These are phyloP conservation scores for Holtermannia corniformis DNA, from an alignment of 768 basidiomycete species.

Conservation along the genomic window DNA sequence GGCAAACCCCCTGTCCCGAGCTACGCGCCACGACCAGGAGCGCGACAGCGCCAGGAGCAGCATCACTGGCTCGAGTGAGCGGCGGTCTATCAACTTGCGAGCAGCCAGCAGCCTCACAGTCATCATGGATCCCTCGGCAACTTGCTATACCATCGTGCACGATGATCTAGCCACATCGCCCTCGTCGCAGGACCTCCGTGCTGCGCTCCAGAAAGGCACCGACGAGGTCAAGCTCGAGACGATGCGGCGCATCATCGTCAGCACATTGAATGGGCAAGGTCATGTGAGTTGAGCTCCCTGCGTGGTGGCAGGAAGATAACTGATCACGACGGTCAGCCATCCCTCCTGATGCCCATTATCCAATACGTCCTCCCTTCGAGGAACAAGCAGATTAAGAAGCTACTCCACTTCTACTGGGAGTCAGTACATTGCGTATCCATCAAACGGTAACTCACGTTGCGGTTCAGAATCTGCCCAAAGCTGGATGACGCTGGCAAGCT, in stretches of 20 bases:
- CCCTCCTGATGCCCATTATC: slow-evolving; percentile 92
- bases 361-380: slow-evolving; percentile 93
- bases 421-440: slow-evolving; percentile 19
- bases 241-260: slow-evolving; percentile 83
- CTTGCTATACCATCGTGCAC: slow-evolving; percentile 41
- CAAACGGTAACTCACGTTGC: not conserved
- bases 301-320: not conserved
- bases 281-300: slow-evolving; percentile 52
- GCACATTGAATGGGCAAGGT: slow-evolving; percentile 87
- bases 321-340: slow-evolving; percentile 61
- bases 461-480: slow-evolving; percentile 79
- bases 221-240: slow-evolving; percentile 96
- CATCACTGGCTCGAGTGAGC: too few relatives aligned
- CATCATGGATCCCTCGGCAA: slow-evolving; percentile 38
- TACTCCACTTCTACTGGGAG: slow-evolving; percentile 51
- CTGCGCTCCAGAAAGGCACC: slow-evolving; percentile 81
- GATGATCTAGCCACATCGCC: slow-evolving; percentile 47
- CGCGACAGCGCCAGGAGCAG: too few relatives aligned
- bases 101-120: not conserved
- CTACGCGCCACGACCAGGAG: slow-evolving; percentile 8
- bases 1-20: not conserved
- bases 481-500: slow-evolving; percentile 93
- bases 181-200: slow-evolving; percentile 69
- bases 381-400: slow-evolving; percentile 94
- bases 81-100: not conserved